Base-by-base conservation (phyloP, 441 rosid species). In the Raphanus hybrid region DNA sequence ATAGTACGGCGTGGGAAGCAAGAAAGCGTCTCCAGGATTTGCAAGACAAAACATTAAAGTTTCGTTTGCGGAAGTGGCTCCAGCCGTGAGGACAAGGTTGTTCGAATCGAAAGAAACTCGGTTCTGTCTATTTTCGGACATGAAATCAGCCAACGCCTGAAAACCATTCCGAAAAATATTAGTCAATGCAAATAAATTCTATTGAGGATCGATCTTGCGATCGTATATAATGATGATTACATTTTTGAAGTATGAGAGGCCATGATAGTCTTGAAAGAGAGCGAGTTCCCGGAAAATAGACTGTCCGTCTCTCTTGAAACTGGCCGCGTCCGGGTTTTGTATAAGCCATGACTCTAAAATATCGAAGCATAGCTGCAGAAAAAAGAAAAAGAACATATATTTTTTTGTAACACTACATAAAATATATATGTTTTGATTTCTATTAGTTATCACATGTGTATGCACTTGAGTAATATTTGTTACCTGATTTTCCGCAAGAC, bases 11-110 rank as follows among this genome's bases (percentile, higher is more conserved):
- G 95, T 91, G 23, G 98, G 98, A 66, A 93, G 84, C 64, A 93
- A 94, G 79, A 93, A 85, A 67, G 97, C 96, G n/a, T 93, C 96
- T 12, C 97, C 96, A 11, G 81, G 86, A 43, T 93, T 85, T 1
- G 92, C 93, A 0, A 93, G 88, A 71, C 98, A 92, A 55, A 92
- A 92, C 81, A 90, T 86, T 65, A 94, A 89, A 26, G 91, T 87
- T 78, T 94, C 98, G 61, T 94, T 94, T 0, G 98, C 98, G 0
- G 98, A 87, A 43, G 98, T 94, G 32, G 97, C 93, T 78, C 98
- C 98, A 5, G 98, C 98, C 0, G 95, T 87, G 59, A 94, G 88
- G 5, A 94, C 93, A 8, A 89, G 64, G 16, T 89, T 87, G 77
- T 74, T 84, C 6, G 89, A 76, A 68, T 91, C 91, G 29, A 57